Evolutionary conservation across 208 protist species (phyloP), one percentile per base, ranked within the genome.

Genomic region (Leishmania major): DNA sequence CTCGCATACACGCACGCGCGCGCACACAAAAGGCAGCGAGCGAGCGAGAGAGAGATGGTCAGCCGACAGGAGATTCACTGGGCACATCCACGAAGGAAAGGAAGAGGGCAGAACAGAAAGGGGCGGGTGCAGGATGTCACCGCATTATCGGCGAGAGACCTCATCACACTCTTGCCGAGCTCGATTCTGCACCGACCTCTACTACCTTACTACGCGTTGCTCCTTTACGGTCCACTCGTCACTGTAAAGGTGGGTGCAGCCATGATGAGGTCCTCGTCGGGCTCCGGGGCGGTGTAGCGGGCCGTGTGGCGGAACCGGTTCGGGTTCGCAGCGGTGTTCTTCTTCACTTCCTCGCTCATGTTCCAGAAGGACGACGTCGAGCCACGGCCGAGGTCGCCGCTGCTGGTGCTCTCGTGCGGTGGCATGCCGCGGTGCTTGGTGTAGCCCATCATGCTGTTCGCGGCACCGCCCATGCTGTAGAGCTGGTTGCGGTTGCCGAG

Each of bases 191-290:
- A 51, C 69, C 69, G 17, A 7, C 5, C 37, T 10, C 22, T 35
- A 47, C 22, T 19, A 22, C 10, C n/a, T 43, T n/a, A 28, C 69
- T n/a, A 43, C 43, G 2, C 28, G 28, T 25, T 31, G 69, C 37
- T n/a, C 53, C 66, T 47, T 64, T 81, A 85, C 59, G 82, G 62
- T 2, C 82, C 82, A 47, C 82, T 81, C 1, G 82, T 85, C 17
- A 85, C 82, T 15, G 82, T 85, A 53, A 85, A 85, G 45, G 67
- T 81, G 31, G 82, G 77, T 0, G 82, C 53, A 7, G 60, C 47
- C 82, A 85, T 85, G 70, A 85, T 81, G 53, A 85, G 77, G 60
- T 85, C 70, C 28, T 85, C 82, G 55, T 85, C 82, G 0, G 82
- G 82, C 59, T 85, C 82, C 11, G 69, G 76, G 3, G 43, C 82